Evolutionary conservation across 306 rosid genomes (phyloP).

Genomic region (Potentilla sterilis): DNA sequence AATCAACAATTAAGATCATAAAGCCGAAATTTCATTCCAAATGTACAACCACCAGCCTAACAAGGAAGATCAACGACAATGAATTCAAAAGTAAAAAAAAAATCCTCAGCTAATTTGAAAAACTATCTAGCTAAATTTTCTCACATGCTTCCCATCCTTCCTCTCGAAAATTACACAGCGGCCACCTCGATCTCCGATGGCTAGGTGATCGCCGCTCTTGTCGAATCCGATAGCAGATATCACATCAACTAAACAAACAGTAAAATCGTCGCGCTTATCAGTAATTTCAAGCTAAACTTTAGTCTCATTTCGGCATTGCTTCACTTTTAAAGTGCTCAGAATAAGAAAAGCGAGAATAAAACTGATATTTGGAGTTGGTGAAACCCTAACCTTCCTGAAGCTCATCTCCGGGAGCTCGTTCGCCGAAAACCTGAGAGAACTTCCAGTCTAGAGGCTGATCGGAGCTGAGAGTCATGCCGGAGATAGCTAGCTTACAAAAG

Average conservation of each 20-base stretch:
- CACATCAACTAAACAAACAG: slow-evolving; percentile 41
- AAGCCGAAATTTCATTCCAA: slow-evolving; percentile 28
- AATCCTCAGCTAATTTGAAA: background rate
- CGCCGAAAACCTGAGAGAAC: slow-evolving; percentile 54
- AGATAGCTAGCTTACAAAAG: background rate
- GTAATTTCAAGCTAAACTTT: no score
- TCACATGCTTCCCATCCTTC: slow-evolving; percentile 47
- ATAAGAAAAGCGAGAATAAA: background rate
- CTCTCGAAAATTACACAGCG: slow-evolving; percentile 62
- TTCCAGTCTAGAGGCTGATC: slow-evolving; percentile 35
- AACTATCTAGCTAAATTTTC: slow-evolving; percentile 19
- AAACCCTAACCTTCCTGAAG: slow-evolving; percentile 41
- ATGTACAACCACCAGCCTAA: slow-evolving; percentile 30
- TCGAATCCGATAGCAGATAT: slow-evolving; percentile 57
- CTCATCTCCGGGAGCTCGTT: slow-evolving; percentile 43
- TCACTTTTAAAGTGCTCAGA: background rate
- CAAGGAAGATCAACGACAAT: slow-evolving; percentile 21
- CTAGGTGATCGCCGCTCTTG: slow-evolving; percentile 65
- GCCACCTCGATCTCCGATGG: slow-evolving; percentile 72
- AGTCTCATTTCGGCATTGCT: background rate
- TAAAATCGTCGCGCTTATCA: background rate
- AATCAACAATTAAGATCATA: slow-evolving; percentile 23
- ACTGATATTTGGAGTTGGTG: background rate
- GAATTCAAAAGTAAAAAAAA: slow-evolving; percentile 11
- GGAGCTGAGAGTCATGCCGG: slow-evolving; percentile 36